These are phyloP conservation scores for Suhomyces taliae DNA, from an alignment of 1,139 yeast species.

Conservation along the genomic window DNA sequence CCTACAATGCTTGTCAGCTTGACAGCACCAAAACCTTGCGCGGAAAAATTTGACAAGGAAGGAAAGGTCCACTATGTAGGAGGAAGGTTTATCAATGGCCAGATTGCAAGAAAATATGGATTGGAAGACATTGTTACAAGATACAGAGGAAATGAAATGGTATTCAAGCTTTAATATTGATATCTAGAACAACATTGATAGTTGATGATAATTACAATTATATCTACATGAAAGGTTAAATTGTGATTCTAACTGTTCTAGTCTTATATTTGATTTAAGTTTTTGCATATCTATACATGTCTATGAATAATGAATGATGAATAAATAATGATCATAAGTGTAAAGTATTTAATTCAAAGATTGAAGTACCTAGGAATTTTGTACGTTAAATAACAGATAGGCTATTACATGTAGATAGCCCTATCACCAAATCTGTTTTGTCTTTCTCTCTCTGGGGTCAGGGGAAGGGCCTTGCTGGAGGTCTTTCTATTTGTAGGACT, in stretches of 20 bases:
- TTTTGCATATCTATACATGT: background rate
- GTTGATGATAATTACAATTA: no score
- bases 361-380: no score
- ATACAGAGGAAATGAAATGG: constrained; percentile 39
- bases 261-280: background rate
- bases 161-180: constrained; percentile 28
- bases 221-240: no score
- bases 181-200: no score
- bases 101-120: constrained; percentile 70
- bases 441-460: constrained; percentile 12
- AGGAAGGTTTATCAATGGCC: constrained; percentile 73
- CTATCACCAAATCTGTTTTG: constrained; percentile 12
- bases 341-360: background rate
- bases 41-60: constrained; percentile 42
- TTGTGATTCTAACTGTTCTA: background rate
- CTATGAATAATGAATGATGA: background rate
- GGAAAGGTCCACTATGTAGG: constrained; percentile 73
- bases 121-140: constrained; percentile 46
- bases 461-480: constrained; percentile 3
- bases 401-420: background rate
- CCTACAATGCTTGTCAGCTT: constrained; percentile 77
- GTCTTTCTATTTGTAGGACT: background rate
- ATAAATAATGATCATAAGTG: background rate
- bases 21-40: constrained; percentile 94
- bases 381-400: no score